Evolutionary conservation across 192 early-diverging fungal species (phyloP).

Genomic region (Obelidium mucronatum): DNA sequence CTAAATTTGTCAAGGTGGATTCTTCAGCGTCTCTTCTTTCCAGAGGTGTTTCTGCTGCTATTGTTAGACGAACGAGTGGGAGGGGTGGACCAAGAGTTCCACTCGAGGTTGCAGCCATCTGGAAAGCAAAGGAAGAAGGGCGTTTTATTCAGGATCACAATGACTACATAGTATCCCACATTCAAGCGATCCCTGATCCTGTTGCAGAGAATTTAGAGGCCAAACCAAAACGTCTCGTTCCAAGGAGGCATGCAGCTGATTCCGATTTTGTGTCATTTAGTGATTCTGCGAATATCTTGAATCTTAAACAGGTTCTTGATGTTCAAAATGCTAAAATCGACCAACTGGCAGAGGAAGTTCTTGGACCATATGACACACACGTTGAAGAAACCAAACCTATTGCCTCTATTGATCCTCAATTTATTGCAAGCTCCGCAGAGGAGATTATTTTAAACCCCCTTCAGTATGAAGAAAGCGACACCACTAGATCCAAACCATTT

Average conservation of each 20-base stretch:
- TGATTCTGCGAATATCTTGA: constrained; percentile 9
- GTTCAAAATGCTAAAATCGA: constrained; percentile 14
- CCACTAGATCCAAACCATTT: background rate
- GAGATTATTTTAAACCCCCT: background rate
- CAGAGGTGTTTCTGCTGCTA: constrained; percentile 23
- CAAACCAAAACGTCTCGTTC: background rate
- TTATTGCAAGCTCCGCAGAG: background rate
- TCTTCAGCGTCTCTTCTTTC: background rate
- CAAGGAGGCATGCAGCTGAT: background rate
- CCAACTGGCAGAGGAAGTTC: constrained; percentile 18
- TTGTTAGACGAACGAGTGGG: constrained; percentile 26
- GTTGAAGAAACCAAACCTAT: background rate
- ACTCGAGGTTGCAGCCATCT: constrained; percentile 21
- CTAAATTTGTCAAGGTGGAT: constrained; percentile 12
- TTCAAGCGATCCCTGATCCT: too few species aligned
- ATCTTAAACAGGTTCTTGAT: constrained; percentile 4
- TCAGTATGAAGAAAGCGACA: background rate
- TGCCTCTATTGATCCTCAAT: background rate
- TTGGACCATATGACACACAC: constrained; percentile 1
- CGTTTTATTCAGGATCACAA: background rate
- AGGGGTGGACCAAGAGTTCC: constrained; percentile 7
- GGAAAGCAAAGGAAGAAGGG: constrained; percentile 31
- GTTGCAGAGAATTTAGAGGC: background rate
- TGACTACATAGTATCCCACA: too few species aligned
- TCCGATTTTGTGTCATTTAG: constrained; percentile 20